phyloP scores from a whole-genome alignment of 225 moss, liverwort and hornwort genomes.

The Sphagnum contortum region DNA sequence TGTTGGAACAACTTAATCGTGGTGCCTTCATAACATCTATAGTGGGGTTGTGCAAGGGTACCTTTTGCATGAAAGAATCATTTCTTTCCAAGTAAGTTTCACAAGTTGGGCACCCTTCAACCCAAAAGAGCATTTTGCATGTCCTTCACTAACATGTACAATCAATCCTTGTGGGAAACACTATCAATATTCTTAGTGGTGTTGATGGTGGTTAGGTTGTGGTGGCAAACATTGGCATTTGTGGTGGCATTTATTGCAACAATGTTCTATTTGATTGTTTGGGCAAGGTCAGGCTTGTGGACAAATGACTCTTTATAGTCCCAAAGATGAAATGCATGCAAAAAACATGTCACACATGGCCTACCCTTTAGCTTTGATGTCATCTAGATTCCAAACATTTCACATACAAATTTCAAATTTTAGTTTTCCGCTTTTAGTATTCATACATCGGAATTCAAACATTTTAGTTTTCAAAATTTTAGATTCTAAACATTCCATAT shows the following conservation, averaged over 20 bases:
- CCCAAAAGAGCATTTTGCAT: too few species aligned
- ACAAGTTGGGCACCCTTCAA: too few species aligned
- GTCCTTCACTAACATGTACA: too few species aligned
- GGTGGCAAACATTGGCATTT: slow-evolving; percentile 27
- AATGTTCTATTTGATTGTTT: slow-evolving; percentile 58
- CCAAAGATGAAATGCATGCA: slow-evolving; percentile 43
- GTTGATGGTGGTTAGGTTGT: slow-evolving; percentile 31
- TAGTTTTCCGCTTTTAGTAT: too few species aligned
- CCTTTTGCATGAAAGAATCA: slow-evolving; percentile 14
- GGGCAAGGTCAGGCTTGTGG: slow-evolving; percentile 39
- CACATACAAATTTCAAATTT: too few species aligned
- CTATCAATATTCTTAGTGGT: not conserved
- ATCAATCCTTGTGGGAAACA: too few species aligned
- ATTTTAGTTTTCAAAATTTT: too few species aligned
- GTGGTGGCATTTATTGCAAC: slow-evolving; percentile 59
- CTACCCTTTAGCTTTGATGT: slow-evolving; percentile 65
- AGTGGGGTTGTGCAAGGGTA: slow-evolving; percentile 34
- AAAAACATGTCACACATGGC: slow-evolving; percentile 76
- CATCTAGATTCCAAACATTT: slow-evolving; percentile 3
- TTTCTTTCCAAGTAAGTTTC: slow-evolving; percentile 28
- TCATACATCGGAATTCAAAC: too few species aligned
- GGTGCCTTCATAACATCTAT: slow-evolving; percentile 42
- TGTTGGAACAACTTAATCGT: slow-evolving; percentile 75
- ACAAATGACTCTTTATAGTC: slow-evolving; percentile 43
- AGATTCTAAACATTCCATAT: too few species aligned